Conservation (phyloP, 345 rosid genomes). For the Limnanthes douglasii region DNA sequence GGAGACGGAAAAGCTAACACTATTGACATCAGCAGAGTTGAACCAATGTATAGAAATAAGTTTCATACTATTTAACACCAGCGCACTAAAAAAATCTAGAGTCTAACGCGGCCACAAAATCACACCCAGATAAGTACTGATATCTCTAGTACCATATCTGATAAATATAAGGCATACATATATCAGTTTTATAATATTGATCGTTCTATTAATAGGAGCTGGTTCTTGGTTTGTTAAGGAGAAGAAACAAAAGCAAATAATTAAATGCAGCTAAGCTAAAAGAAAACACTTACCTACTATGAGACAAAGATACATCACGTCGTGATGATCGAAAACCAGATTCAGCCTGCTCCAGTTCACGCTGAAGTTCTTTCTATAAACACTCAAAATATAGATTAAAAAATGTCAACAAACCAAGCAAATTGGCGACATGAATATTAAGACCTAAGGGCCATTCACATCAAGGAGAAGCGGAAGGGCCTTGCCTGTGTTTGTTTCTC, state of each 20-base stretch:
- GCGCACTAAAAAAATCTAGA: too few relatives aligned
- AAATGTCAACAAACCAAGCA: slow-evolving; percentile 2
- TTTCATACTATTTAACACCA: too few relatives aligned
- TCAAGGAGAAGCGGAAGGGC: background rate
- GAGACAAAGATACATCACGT: slow-evolving; percentile 51
- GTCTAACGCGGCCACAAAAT: background rate
- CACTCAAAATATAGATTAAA: background rate
- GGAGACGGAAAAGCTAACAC: background rate
- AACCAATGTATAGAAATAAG: too few relatives aligned
- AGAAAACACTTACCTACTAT: slow-evolving; percentile 26
- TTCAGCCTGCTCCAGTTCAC: slow-evolving; percentile 76
- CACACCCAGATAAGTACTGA: background rate
- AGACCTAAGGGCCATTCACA: background rate
- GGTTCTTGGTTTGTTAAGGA: too few relatives aligned
- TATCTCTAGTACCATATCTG: background rate
- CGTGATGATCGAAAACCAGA: slow-evolving; percentile 51
- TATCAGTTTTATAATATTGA: too few relatives aligned
- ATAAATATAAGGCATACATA: slow-evolving; percentile 1
- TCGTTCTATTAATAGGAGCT: too few relatives aligned
- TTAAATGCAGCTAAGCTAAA: too few relatives aligned
- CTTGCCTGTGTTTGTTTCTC: slow-evolving; percentile 71
- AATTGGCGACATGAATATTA: background rate
- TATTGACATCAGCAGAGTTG: too few relatives aligned
- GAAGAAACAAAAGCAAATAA: too few relatives aligned
- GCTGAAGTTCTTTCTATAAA: slow-evolving; percentile 73